Evolutionary conservation across 768 basidiomycete species (phyloP).

Genomic region (Coprinopsis strossmayeri): DNA sequence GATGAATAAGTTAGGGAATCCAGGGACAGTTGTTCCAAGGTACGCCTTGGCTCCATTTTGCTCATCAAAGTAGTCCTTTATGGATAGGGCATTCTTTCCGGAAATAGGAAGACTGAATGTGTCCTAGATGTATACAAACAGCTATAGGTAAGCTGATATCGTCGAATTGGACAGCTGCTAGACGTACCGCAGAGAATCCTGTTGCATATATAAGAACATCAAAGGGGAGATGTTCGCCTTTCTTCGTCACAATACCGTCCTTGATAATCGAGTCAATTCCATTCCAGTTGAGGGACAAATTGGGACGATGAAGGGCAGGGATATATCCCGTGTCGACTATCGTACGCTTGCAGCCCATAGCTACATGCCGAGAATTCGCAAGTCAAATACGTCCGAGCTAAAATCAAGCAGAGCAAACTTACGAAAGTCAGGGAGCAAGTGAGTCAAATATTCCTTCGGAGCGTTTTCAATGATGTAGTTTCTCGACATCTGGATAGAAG

Average conservation of each 20-base stretch:
- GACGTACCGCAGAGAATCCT: slow-evolving; percentile 25
- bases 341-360: slow-evolving; percentile 48
- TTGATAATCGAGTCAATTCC: slow-evolving; percentile 32
- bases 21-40: slow-evolving; percentile 45
- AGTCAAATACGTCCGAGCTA: too few species aligned
- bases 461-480: neutral
- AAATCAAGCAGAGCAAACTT: too few species aligned
- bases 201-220: slow-evolving; percentile 37
- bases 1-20: slow-evolving; percentile 49
- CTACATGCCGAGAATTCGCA: slow-evolving; percentile 23
- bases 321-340: slow-evolving; percentile 47
- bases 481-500: too few species aligned
- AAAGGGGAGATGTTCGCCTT: slow-evolving; percentile 26
- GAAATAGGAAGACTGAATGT: too few species aligned
- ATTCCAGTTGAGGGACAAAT: slow-evolving; percentile 38
- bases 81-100: slow-evolving; percentile 36
- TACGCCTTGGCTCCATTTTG: slow-evolving; percentile 51
- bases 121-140: too few species aligned
- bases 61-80: slow-evolving; percentile 38
- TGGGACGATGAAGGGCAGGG: slow-evolving; percentile 33
- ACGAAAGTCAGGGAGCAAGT: neutral
- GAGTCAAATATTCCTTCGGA: neutral
- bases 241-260: slow-evolving; percentile 35
- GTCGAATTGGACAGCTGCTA: too few species aligned
- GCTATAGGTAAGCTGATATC: too few species aligned